A percentile compares a stretch with the other conserved stretches of the same genome.
phyloP scores from a whole-genome alignment of 192 early-diverging fungal genomes.

The Coemansia sp. region DNA sequence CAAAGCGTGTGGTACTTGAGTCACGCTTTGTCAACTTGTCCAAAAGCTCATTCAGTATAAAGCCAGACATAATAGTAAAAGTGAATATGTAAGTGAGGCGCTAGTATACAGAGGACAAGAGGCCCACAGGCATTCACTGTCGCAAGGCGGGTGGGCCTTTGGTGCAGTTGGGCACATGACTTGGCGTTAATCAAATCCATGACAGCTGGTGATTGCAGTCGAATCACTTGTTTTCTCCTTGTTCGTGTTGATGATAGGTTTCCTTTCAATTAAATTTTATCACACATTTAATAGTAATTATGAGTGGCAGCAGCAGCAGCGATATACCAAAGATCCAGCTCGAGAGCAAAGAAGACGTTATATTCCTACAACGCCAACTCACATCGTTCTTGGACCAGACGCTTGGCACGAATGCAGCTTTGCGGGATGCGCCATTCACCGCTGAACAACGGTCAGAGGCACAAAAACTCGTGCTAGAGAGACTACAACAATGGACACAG shows the following conservation, averaged over 20 bases:
- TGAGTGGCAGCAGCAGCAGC: conserved; percentile 12
- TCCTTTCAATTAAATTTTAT: background rate
- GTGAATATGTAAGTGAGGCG: background rate
- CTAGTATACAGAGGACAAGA: background rate
- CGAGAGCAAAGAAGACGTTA: conserved; percentile 52
- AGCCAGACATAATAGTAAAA: conserved; percentile 24
- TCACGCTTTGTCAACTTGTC: conserved; percentile 27
- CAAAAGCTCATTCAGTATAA: conserved; percentile 34
- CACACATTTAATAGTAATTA: background rate
- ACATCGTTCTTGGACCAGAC: conserved; percentile 26
- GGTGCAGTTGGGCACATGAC: conserved; percentile 9
- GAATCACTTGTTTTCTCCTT: background rate
- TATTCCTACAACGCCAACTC: conserved; percentile 43
- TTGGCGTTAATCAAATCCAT: background rate
- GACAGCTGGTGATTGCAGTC: background rate
- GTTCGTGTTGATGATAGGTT: background rate
- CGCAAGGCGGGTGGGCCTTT: background rate
- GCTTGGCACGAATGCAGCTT: conserved; percentile 26
- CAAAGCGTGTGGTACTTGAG: conserved; percentile 18
- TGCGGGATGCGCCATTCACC: conserved; percentile 32
- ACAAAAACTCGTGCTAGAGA: conserved; percentile 13
- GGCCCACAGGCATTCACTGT: background rate
- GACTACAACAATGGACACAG: conserved; percentile 31
- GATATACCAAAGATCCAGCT: conserved; percentile 56
- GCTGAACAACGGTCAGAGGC: conserved; percentile 43